A percentile compares a stretch with the other conserved stretches of the same genome.
These are phyloP conservation scores for Arthrinium phaeospermum DNA, from an alignment of 2,329 filamentous ascomycete species.

Conservation along the genomic window DNA sequence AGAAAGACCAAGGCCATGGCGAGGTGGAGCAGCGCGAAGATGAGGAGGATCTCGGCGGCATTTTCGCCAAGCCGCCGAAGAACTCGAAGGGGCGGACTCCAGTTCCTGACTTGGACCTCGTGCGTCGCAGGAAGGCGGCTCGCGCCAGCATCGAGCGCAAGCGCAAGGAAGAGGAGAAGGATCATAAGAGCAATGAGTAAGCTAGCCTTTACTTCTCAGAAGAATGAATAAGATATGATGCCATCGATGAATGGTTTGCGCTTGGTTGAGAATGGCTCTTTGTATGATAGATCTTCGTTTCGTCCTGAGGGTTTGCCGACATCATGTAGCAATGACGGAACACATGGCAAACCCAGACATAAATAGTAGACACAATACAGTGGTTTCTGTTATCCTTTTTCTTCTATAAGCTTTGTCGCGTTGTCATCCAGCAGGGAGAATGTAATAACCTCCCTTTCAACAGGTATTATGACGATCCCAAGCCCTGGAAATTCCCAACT, in stretches of 20 bases:
- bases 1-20: background rate
- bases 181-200: background rate
- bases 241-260: too few species aligned
- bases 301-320: too few species aligned
- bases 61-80: too few species aligned
- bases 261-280: background rate
- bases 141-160: background rate
- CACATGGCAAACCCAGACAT: background rate
- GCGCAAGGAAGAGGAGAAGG: background rate
- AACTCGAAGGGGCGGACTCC: background rate
- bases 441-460: too few species aligned
- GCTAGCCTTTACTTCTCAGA: background rate
- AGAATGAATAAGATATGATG: too few species aligned
- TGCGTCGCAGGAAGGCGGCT: background rate
- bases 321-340: background rate
- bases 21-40: background rate
- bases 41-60: too few species aligned
- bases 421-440: too few species aligned
- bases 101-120: background rate
- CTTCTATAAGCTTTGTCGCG: background rate
- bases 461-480: too few species aligned
- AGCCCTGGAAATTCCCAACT: too few species aligned
- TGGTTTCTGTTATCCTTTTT: background rate
- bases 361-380: background rate
- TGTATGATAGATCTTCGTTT: background rate